Conservation (phyloP, 805 yeast genomes). For the Yarrowia sp. region DNA sequence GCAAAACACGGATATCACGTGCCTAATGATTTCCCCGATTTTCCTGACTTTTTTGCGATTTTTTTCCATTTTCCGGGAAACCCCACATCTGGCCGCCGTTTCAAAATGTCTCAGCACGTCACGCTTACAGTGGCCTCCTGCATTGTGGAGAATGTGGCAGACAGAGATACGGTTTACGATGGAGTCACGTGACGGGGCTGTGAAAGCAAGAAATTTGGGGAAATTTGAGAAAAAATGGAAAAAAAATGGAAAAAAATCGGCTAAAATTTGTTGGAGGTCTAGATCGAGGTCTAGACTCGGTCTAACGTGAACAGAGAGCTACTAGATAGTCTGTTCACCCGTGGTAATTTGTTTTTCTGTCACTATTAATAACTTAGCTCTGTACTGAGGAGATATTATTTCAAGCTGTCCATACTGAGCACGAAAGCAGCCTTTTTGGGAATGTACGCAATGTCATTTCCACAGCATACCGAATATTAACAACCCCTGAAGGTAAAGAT, state of each 20-base stretch:
- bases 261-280: too few relatives aligned
- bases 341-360: too few relatives aligned
- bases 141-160: constrained; percentile 19
- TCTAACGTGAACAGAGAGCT: too few relatives aligned
- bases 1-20: neutral
- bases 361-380: too few relatives aligned
- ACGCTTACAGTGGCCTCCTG: constrained; percentile 19
- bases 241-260: too few relatives aligned
- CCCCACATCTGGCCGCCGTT: neutral
- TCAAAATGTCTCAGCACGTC: constrained; percentile 23
- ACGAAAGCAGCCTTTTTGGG: neutral
- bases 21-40: neutral
- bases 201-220: neutral
- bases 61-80: too few relatives aligned
- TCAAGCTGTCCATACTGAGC: neutral
- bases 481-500: neutral
- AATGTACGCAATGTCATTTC: neutral
- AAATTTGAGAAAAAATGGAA: too few relatives aligned
- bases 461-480: too few relatives aligned
- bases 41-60: neutral
- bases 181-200: constrained; percentile 6
- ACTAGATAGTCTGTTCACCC: too few relatives aligned
- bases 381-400: neutral
- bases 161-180: neutral
- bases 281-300: too few relatives aligned